phyloP scores from a whole-genome alignment of 2,329 filamentous ascomycete genomes.

The Alternaria sp. region DNA sequence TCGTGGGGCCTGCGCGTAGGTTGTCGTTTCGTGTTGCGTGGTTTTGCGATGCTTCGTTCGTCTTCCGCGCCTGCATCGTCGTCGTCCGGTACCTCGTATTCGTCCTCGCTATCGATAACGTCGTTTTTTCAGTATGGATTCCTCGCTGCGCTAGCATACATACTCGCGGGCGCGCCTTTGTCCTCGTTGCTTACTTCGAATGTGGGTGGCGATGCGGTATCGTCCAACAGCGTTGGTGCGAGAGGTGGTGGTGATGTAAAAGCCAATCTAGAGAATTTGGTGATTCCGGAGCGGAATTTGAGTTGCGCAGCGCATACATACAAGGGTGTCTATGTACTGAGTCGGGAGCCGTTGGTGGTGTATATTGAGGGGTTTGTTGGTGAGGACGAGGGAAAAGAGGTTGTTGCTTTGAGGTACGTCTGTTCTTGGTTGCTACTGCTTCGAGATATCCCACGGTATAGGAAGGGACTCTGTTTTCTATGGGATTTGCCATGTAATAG shows the following conservation, averaged over 20 bases:
- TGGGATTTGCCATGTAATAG: not conserved
- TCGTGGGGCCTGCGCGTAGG: not conserved
- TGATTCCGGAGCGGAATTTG: constrained; percentile 49
- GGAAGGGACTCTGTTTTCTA: not conserved
- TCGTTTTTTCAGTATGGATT: constrained; percentile 41
- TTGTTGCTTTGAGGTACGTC: constrained; percentile 60
- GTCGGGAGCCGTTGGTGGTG: constrained; percentile 61
- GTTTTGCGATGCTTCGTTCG: not conserved
- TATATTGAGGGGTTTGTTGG: constrained; percentile 65
- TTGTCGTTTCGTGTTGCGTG: not conserved
- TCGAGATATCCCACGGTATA: not conserved
- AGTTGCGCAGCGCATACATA: constrained; percentile 49
- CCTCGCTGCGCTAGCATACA: constrained; percentile 36
- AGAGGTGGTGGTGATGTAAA: constrained; percentile 20
- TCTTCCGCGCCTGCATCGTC: constrained; percentile 7
- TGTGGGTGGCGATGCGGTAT: not conserved
- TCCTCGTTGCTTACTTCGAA: constrained; percentile 7
- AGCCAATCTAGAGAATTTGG: constrained; percentile 44
- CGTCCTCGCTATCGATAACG: constrained; percentile 21
- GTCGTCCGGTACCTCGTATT: not conserved
- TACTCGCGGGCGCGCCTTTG: constrained; percentile 47
- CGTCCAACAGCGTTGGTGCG: not conserved
- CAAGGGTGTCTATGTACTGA: constrained; percentile 56
- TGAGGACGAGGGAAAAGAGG: constrained; percentile 55
- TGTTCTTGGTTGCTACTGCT: not conserved